Base-by-base conservation (phyloP, 2,329 filamentous ascomycete genomes). In the Plectosphaerella plurivora region DNA sequence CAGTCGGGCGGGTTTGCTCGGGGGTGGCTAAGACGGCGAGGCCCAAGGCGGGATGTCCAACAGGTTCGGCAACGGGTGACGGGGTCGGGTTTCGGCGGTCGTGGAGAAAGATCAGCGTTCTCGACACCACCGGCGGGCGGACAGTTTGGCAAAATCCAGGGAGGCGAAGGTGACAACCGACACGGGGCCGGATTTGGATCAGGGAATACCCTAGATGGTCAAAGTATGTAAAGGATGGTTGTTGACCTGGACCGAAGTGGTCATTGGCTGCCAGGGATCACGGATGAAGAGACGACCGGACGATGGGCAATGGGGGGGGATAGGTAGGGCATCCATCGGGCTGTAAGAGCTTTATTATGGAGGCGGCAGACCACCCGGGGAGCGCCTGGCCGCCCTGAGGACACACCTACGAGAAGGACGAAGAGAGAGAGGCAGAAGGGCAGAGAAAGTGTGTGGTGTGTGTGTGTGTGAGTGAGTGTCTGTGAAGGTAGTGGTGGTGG, bases 241-340 rank as follows among this genome's bases (percentile, higher is more conserved):
- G 35, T 41, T 35, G 36, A 41, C 15, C 36, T 41, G 36, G 47
- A 20, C n/a, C 10, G 36, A 18, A 5, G 16, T 9, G 41, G n/a
- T 44, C n/a, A 44, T 44, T 44, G 41, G 41, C 37, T 20, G n/a
- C 15, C n/a, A 10, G 18, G 41, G 7, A 14, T 39, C 15, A 33
- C 28, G 37, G 41, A 44, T 44, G 41, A 20, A 44, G 41, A 44
- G 16, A 44, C 37, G 37, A 41, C n/a, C n/a, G n/a, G 14, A 28
- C 20, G 20, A 28, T 14, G 11, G 24, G 28, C 7, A 8, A 33
- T 33, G 28, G 11, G 28, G 28, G 28, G 28, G 28, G 8, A 33
- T 33, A 46, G 50, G 52, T 57, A 57, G 58, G 62, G 60, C 59
- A 63, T 55, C 61, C 50, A 61, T 67, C 65, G 62, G 65, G 64